These are phyloP conservation scores for Zymoseptoria passerinii DNA, from an alignment of 2,329 filamentous ascomycete species.

Conservation along the genomic window DNA sequence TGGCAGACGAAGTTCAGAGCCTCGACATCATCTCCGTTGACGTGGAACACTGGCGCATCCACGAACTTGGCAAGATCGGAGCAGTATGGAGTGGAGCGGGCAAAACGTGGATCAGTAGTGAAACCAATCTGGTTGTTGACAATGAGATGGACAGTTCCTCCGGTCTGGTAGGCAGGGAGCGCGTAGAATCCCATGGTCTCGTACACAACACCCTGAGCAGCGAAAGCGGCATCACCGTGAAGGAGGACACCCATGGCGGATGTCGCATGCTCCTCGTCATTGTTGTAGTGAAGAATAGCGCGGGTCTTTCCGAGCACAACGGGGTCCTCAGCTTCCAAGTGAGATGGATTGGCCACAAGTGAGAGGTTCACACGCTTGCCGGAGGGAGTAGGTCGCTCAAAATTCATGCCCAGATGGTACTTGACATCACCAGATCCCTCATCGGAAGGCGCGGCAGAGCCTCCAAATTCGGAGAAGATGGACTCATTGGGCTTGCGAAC, in stretches of 20 bases:
- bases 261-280: conserved; percentile 80
- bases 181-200: conserved; percentile 97
- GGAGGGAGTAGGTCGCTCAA: conserved; percentile 93
- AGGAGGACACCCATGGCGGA: conserved; percentile 93
- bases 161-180: conserved; percentile 90
- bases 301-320: conserved; percentile 96
- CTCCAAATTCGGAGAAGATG: conserved; percentile 97
- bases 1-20: conserved; percentile 98
- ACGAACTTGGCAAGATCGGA: conserved; percentile 99
- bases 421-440: conserved; percentile 98
- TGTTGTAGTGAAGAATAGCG: conserved; percentile 98
- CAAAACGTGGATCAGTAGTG: conserved; percentile 95
- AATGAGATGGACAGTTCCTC: conserved; percentile 91
- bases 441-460: conserved; percentile 76
- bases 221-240: conserved; percentile 95
- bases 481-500: conserved; percentile 99
- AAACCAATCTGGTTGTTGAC: conserved; percentile 99
- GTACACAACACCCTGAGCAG: conserved; percentile 93
- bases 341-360: conserved; percentile 94
- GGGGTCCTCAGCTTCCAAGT: conserved; percentile 95
- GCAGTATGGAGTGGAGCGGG: conserved; percentile 96
- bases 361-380: conserved; percentile 99
- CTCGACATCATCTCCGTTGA: conserved; percentile 97
- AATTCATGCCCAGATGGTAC: conserved; percentile 99
- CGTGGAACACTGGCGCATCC: conserved; percentile 96